Evolutionary conservation across 1,284 basidiomycete species (phyloP).

Genomic region (Ceratobasidium theobromae): DNA sequence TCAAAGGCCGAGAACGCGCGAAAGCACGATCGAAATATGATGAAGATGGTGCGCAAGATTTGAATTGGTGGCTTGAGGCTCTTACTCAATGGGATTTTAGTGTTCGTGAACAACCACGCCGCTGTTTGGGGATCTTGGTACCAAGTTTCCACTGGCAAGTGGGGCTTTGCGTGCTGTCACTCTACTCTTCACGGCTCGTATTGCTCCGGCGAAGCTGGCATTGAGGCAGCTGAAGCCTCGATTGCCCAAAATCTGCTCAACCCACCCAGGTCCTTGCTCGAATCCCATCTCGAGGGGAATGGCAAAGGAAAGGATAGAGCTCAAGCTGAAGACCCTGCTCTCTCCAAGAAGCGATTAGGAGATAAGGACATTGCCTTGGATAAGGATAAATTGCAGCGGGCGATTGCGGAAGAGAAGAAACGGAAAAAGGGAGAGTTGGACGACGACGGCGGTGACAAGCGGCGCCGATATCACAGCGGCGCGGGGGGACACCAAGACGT

Average conservation of each 20-base stretch:
- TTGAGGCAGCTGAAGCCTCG: constrained; percentile 71
- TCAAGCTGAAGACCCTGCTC: constrained; percentile 35
- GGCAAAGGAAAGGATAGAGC: constrained; percentile 40
- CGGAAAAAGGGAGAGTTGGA: constrained; percentile 44
- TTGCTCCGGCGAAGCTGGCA: constrained; percentile 89
- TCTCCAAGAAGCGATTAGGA: constrained; percentile 58
- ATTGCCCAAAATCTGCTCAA: constrained; percentile 66
- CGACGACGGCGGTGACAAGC: constrained; percentile 54
- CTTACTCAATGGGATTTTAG: constrained; percentile 47
- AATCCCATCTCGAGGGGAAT: constrained; percentile 24
- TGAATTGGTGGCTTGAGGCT: constrained; percentile 13
- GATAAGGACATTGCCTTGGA: constrained; percentile 76
- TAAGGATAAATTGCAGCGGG: constrained; percentile 64
- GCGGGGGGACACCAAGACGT: constrained; percentile 65
- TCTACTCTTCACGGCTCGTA: constrained; percentile 85
- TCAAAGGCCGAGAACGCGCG: constrained; percentile 88
- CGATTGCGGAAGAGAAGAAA: constrained; percentile 79
- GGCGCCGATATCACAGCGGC: constrained; percentile 56
- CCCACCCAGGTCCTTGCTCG: constrained; percentile 36
- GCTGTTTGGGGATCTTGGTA: constrained; percentile 97
- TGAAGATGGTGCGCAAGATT: constrained; percentile 74
- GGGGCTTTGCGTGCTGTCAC: constrained; percentile 97
- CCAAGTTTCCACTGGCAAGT: constrained; percentile 64
- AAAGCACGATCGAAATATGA: constrained; percentile 89
- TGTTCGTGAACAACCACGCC: constrained; percentile 92